Evolutionary conservation across 257 asterid genomes (phyloP), one percentile per base, ranked within the genome.

Genomic region (Coffea canephora): DNA sequence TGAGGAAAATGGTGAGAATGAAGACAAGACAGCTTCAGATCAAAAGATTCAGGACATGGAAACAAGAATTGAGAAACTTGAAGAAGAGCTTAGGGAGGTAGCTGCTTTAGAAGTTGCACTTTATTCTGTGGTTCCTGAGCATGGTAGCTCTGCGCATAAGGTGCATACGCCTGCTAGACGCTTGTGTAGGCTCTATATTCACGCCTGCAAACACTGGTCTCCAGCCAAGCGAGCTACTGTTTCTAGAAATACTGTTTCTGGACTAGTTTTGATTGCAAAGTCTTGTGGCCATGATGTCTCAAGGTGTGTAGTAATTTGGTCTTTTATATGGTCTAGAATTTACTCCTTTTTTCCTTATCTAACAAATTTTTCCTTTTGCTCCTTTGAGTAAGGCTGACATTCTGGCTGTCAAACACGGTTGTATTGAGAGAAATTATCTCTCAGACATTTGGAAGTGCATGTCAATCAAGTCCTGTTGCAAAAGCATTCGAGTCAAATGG

Each of bases 161-260:
- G 91, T 94, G 86, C 98, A 96, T 83, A 90, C 97, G 72, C 97
- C 99, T 76, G 97, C 98, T 23, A 89, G 99, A 81, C 96, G 97
- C 75, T 97, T 94, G 79, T 89, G 96, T 71, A 88, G 99, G 69
- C 90, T 94, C 66, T 96, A 92, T 76, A 86, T 91, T 71, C 88
- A 91, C 85, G 97, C 99, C 73, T 94, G 93, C 89, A 92, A 92
- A 78, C 57, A 90, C 77, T 94, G 96, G 96, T 86, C 97, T 49
- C 96, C 87, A 74, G 91, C 89, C 67, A 90, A 86, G 81, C 90
- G 94, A 79, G 97, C 97, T 74, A 90, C 97, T 31, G 87, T 94
- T 76, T 97, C 99, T 62, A 91, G 88, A 87, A 96, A 96, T 83
- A 88, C 91, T 34, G 89, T 92, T 7, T 92, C 99, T 1, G 98